These are phyloP conservation scores for Stropharia rugosoannulata DNA, from an alignment of 768 basidiomycete genomes.

Conservation along the genomic window DNA sequence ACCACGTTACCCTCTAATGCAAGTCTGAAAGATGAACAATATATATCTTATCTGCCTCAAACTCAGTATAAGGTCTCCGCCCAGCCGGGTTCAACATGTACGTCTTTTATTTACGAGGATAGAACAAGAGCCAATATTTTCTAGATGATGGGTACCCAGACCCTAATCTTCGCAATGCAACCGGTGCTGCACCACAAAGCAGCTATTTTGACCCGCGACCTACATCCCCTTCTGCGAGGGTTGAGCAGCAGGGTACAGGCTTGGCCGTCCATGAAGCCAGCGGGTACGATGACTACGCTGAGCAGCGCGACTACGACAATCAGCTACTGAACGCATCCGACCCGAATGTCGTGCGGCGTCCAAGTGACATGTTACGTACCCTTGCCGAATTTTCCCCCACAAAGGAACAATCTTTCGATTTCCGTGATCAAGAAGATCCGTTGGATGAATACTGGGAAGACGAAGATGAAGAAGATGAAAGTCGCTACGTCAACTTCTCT, in stretches of 20 bases:
- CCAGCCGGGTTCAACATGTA: conserved; percentile 13
- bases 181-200: conserved; percentile 11
- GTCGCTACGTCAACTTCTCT: conserved; percentile 84
- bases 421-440: conserved; percentile 27
- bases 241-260: conserved; percentile 11
- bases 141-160: conserved; percentile 14
- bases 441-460: conserved; percentile 61
- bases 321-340: conserved; percentile 8
- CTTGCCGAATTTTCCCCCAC: conserved; percentile 30
- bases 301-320: conserved; percentile 13
- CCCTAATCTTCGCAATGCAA: conserved; percentile 12
- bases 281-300: conserved; percentile 12
- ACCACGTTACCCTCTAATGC: conserved; percentile 15
- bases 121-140: background rate
- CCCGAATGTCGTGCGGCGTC: conserved; percentile 26
- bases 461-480: conserved; percentile 51
- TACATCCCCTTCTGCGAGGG: background rate
- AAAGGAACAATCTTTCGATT: conserved; percentile 18
- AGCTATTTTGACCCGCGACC: conserved; percentile 11
- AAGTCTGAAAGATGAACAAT: background rate
- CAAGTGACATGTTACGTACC: conserved; percentile 35
- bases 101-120: background rate
- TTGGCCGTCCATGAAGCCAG: background rate
- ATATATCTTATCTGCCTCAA: background rate
- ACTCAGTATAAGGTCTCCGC: conserved; percentile 8